These are phyloP conservation scores for Sporothrix brasiliensis DNA, from an alignment of 2,329 filamentous ascomycete species.

Conservation along the genomic window DNA sequence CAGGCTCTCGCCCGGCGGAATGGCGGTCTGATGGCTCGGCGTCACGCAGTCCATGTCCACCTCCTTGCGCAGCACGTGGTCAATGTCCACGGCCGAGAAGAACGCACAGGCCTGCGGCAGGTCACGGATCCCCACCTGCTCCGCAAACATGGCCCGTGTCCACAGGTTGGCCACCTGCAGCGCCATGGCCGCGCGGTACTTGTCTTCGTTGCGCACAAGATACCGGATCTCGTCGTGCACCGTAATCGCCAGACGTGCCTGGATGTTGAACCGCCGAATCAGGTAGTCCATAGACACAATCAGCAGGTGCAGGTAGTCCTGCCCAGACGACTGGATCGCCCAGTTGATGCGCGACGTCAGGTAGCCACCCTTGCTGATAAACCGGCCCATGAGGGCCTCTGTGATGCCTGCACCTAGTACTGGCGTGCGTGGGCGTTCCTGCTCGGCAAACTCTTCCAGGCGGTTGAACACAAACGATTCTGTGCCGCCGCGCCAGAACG, in stretches of 20 bases:
- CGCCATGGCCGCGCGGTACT: constrained; percentile 87
- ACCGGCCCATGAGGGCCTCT: constrained; percentile 86
- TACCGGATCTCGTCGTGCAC: constrained; percentile 98
- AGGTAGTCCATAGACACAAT: constrained; percentile 96
- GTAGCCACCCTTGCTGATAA: constrained; percentile 85
- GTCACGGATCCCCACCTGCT: constrained; percentile 95
- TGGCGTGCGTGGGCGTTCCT: constrained; percentile 85
- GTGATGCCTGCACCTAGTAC: constrained; percentile 95
- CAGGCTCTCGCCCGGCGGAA: constrained; percentile 81
- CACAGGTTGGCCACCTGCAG: constrained; percentile 92
- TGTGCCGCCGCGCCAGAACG: constrained; percentile 95
- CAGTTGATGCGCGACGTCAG: constrained; percentile 97
- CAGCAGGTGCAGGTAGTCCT: constrained; percentile 93
- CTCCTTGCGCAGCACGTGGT: constrained; percentile 94
- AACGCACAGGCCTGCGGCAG: constrained; percentile 92
- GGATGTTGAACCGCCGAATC: constrained; percentile 78
- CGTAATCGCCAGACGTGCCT: constrained; percentile 85
- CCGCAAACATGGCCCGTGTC: constrained; percentile 96
- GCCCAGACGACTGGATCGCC: constrained; percentile 96
- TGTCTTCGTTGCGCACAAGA: constrained; percentile 80
- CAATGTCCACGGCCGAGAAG: constrained; percentile 94
- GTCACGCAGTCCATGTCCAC: constrained; percentile 98
- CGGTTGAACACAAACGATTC: constrained; percentile 99
- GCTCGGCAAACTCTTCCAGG: constrained; percentile 95
- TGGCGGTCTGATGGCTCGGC: constrained; percentile 76